Evolutionary conservation across 306 rosid species (phyloP), one percentile per base, ranked within the genome.

Genomic region (Ochetophila trinervis): DNA sequence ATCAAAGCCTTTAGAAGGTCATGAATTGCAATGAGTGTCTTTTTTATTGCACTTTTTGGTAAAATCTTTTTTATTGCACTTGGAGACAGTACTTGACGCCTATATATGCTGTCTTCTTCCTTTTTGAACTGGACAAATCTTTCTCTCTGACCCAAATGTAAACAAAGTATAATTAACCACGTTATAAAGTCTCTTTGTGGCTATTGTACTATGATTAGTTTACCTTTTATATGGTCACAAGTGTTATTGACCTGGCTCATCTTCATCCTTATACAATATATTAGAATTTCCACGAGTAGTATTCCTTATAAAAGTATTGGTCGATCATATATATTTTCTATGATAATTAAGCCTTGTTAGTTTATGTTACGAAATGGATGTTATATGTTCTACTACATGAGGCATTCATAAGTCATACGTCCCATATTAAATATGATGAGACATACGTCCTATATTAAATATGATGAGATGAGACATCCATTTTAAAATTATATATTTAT

Each of bases 1-100:
- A 66, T 49, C 60, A 59, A 47, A 35, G 22, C 63, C 47, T 74
- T 78, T 50, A 63, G n/a, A 59, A 64, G 76, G 79, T 78, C 83
- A 70, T 40, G 45, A 70, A 76, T 62, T 57, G 69, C 56, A 70
- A 74, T 76, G 85, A 74, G 73, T 79, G 80, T 15, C 78, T n/a
- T 59, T 79, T 76, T 72, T 42, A 70, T 70, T 59, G 80, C 76
- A 60, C 65, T 40, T 63, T n/a, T n/a, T n/a, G n/a, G n/a, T n/a
- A n/a, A n/a, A n/a, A n/a, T 15, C 78, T n/a, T 59, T 79, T 76
- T 72, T 42, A 70, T 70, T 59, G 80, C 76, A 60, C 65, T 40
- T 63, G 53, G 79, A 61, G 77, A 75, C 72, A n/a, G n/a, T n/a
- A 69, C 66, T 22, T 17, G 66, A 61, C 57, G 67, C 65, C 67